phyloP scores from a whole-genome alignment of 176 grass and related monocot species.

The Triticum urartu region DNA sequence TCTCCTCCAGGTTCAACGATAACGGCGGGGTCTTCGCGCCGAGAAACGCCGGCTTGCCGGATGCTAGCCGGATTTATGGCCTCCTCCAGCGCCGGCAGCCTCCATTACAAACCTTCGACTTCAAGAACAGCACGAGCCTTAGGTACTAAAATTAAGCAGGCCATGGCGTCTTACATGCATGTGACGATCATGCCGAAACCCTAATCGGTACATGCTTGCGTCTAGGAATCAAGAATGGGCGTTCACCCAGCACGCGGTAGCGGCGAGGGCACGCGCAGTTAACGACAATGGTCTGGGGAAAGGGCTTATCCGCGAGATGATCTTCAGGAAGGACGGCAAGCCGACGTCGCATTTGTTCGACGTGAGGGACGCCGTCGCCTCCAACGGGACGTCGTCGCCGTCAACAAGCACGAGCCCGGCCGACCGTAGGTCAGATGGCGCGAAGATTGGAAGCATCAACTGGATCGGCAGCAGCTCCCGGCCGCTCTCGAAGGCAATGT shows the following conservation, averaged over 20 bases:
- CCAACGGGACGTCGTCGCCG: neutral
- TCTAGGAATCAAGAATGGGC: conserved; percentile 66
- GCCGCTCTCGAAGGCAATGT: conserved; percentile 26
- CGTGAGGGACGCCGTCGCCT: conserved; percentile 35
- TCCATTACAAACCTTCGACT: conserved; percentile 56
- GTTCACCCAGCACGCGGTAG: conserved; percentile 46
- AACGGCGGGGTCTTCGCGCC: conserved; percentile 39
- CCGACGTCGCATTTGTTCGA: conserved; percentile 49
- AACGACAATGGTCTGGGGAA: conserved; percentile 41
- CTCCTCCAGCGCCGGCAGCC: conserved; percentile 46
- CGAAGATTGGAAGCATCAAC: conserved; percentile 10
- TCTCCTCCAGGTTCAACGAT: conserved; percentile 35
- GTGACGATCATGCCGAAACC: conserved; percentile 22
- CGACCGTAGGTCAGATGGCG: conserved; percentile 2
- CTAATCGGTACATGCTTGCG: conserved; percentile 14
- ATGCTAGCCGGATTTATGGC: conserved; percentile 43
- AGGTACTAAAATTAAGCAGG: conserved; percentile 46
- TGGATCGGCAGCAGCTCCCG: conserved; percentile 36
- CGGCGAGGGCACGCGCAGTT: conserved; percentile 16
- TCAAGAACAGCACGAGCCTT: conserved; percentile 47
- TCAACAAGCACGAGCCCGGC: neutral
- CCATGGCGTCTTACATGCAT: neutral
- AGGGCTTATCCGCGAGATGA: conserved; percentile 73
- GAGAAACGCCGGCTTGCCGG: conserved; percentile 30
- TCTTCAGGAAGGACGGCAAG: conserved; percentile 65